A percentile compares a stretch with the other conserved stretches of the same genome.
These are phyloP conservation scores for Asterochloris erici DNA, from an alignment of 139 green algal genomes.

Conservation along the genomic window DNA sequence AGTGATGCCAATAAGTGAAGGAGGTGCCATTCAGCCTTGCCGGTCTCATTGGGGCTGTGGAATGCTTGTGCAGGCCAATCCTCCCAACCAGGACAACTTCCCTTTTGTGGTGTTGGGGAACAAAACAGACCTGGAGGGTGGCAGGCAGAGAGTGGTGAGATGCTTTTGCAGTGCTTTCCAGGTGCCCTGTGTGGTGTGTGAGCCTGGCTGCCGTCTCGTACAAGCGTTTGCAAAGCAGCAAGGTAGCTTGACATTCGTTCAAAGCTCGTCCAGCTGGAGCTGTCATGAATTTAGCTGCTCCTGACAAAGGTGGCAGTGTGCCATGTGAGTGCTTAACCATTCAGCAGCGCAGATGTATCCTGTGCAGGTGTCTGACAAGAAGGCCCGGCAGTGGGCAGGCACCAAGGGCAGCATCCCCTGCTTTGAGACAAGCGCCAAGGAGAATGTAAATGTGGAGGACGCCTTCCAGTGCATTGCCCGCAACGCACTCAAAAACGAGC, in stretches of 20 bases:
- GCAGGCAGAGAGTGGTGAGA: slow-evolving; percentile 68
- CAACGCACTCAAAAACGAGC: slow-evolving; percentile 90
- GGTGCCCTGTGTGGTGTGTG: not conserved
- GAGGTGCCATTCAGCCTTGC: not conserved
- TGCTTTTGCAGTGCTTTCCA: not conserved
- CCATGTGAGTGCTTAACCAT: too few relatives aligned
- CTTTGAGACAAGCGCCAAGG: slow-evolving; percentile 94
- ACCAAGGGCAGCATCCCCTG: slow-evolving; percentile 91
- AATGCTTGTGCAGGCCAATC: slow-evolving; percentile 58
- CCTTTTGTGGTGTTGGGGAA: slow-evolving; percentile 99
- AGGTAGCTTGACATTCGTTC: too few relatives aligned
- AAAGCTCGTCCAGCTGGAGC: too few relatives aligned
- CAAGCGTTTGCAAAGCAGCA: not conserved
- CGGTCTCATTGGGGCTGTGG: not conserved
- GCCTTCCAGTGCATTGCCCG: slow-evolving; percentile 88
- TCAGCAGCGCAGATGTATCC: too few relatives aligned
- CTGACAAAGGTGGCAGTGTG: too few relatives aligned
- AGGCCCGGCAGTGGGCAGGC: slow-evolving; percentile 89
- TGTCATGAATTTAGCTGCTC: too few relatives aligned
- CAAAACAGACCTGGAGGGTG: slow-evolving; percentile 95
- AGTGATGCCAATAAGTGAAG: not conserved
- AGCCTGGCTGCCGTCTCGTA: not conserved
- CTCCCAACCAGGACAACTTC: slow-evolving; percentile 90
- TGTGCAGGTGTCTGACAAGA: slow-evolving; percentile 88
- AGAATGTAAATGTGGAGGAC: slow-evolving; percentile 90